A percentile compares a stretch with the other conserved stretches of the same genome.
Conservation (phyloP, 345 rosid species). For the Sisymbrium irio region DNA sequence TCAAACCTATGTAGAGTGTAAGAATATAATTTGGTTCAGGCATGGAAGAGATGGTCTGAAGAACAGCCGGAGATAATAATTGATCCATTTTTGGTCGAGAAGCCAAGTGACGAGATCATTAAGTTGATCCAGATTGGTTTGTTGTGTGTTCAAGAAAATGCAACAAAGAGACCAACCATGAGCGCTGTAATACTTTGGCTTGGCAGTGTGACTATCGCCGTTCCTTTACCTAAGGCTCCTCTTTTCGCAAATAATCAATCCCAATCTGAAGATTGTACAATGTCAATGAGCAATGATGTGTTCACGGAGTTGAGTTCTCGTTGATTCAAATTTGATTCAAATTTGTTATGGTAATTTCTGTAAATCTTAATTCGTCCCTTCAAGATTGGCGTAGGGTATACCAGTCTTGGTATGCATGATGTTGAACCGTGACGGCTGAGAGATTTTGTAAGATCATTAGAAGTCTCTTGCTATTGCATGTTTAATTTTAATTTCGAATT, state of each 20-base stretch:
- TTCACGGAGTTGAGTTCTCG: neutral
- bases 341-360: no score
- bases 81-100: neutral
- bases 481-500: no score
- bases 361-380: no score
- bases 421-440: no score
- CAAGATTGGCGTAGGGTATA: no score
- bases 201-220: neutral
- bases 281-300: neutral
- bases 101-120: neutral
- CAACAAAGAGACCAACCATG: neutral
- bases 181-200: neutral
- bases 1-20: neutral
- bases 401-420: no score
- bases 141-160: conserved; percentile 5
- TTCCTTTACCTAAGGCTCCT: neutral
- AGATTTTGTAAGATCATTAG: no score
- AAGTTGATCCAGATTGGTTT: neutral
- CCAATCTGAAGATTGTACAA: neutral
- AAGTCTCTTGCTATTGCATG: no score
- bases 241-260: neutral
- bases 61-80: neutral
- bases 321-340: no score
- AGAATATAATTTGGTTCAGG: neutral
- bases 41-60: neutral